Base-by-base conservation (phyloP, 768 basidiomycete genomes). In the Tephrocybe sp. region DNA sequence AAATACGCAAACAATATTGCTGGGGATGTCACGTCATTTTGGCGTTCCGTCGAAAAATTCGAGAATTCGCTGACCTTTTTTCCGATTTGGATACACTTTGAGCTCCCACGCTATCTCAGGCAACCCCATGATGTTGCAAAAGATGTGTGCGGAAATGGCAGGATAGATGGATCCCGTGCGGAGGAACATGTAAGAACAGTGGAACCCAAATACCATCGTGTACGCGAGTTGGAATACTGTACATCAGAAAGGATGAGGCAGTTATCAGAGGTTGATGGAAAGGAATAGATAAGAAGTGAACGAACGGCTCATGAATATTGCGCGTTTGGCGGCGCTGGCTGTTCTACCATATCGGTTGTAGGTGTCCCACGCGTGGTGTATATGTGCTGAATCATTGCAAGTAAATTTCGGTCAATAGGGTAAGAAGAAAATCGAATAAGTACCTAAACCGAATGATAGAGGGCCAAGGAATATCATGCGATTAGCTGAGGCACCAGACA, bases 91-190 rank as follows among this genome's bases (percentile, higher is more conserved):
- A 57, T 78, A 82, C 47, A 68, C 64, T 33, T 59, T 57, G 29
- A 89, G 59, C 50, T 93, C 91, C 24, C 70, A 66, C 0, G 55
- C 61, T 21, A 86, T 76, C 45, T 83, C 76, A 2, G 95, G 97
- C 23, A 97, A 59, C 1, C 94, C 94, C 91, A 97, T 94, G 42
- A 88, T 64, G 62, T 99, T 99, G 74, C 97, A 98, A 62, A 93
- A 95, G 1, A 88, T 69, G 62, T 99, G 97, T 0, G 92, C 83
- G 8, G 78, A 67, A 47, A 94, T 76, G 2, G 94, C 74, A 1
- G 93, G 86, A 24, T 86, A 65, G 50, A 97, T 68, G 4, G 92
- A 94, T 13, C 86, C 83, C 3, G 94, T 93, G 42, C 88, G 82
- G 7, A 95, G 74, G 69, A 94, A 92, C 36, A 97, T 77, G 67